Evolutionary conservation across 129 eudicot genomes (phyloP), one percentile per base, ranked within the genome.

Genomic region (Pulicaria dysenterica): DNA sequence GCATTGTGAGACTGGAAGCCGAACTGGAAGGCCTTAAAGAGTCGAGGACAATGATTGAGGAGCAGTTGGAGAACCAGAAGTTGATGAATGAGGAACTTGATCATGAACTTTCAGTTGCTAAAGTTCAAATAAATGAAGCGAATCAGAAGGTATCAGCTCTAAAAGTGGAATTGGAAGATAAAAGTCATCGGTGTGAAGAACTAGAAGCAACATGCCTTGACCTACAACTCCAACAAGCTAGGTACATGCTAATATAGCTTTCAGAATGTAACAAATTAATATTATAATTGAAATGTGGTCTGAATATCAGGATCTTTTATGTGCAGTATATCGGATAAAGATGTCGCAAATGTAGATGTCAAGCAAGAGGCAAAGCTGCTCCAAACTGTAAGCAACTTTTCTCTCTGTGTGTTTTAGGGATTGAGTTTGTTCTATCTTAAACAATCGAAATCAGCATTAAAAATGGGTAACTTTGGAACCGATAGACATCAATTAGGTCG

Each of bases 201-300:
- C 70, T 90, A 40, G 97, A 94, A 80, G 83, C 88, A 64, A 86
- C 99, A 4, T 94, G 97, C 72, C 88, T 94, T 1, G 99, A 94
- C 77, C 91, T 94, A 70, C 96, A 88, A 66, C 93, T 94, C 55
- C 99, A 90, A 75, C 84, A 90, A 17, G 96, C 90, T 65, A 94
- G 92, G 99, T 90, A 83, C 77, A 17, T 6, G 46, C 60, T 69
- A 37, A 7, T 56, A 6, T 56, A 6, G 39, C 13, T 78, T 46
- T 69, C 48, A 24, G 4, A 13, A 59, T 60, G 42, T 50, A 15
- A 15, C 5, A 51, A 75, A 8, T 42, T 54, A 48, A 4, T 62
- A 19, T 12, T 8, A 56, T 41, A 37, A 10, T 31, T 14, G 12
- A 63, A 41, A 42, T 56, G 19, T 38, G 39, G 64, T 54, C 62